Evolutionary conservation across 2,329 filamentous ascomycete species (phyloP), one percentile per base, ranked within the genome.

Genomic region (Cercospora canescens): DNA sequence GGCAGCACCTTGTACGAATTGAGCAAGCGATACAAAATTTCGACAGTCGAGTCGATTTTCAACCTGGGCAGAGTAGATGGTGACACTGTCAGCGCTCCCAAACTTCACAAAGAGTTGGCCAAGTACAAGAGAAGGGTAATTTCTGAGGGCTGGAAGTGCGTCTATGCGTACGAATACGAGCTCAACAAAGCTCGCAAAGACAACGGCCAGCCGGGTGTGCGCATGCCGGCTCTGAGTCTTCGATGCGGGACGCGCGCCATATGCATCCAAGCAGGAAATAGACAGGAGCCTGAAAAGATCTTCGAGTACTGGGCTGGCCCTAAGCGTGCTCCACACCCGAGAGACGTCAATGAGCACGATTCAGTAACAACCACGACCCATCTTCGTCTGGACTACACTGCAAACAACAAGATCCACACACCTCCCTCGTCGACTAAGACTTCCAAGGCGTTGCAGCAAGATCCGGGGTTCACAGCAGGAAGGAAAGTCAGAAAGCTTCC

Each of bases 1-100:
- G 61, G 54, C 56, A 32, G 37, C 8, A 63, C 37, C 4, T 24
- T 66, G 32, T 60, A 59, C 12, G 50, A 61, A 8, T 39, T 66
- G 30, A 56, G 50, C 3, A 63, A 66, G 26, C 45, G 52, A 2
- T 66, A 63, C 24, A 66, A 55, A 26, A 50, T 63, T 6, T 21
- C 54, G 7, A 37, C 35, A 3, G 60, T 66, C 50, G 37, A 41
- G 9, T 30, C 58, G 12, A 28, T 50, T 7, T 28, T 62, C 24
- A 66, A 66, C 12, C 11, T 21, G 12, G 34, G 26, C 16, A 56
- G 60, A 55, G 18, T 12, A 21, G 21, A 9, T 4, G 32, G 32
- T 8, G 5, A 55, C 16, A 21, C 1, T 21, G n/a, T 45, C 3
- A 39, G 21, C 14, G 24, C 12, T 14, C 11, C 18, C 6, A 41